phyloP scores from a whole-genome alignment of 2,329 filamentous ascomycete genomes.

The Fusarium buxicola region DNA sequence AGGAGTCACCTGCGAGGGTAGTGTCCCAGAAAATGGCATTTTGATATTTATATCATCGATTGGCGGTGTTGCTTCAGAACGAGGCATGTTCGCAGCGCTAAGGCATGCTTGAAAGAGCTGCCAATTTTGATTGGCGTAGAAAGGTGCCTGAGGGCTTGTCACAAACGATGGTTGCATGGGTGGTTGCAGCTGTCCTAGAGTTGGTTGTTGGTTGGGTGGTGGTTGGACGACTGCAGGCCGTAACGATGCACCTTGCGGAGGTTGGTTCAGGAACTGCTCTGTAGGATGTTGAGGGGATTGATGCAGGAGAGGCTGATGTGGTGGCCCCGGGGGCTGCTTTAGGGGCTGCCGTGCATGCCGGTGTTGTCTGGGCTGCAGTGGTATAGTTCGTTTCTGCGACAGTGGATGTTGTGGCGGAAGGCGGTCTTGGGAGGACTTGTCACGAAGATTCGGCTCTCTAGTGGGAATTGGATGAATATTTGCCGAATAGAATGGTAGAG shows the following conservation, averaged over 20 bases:
- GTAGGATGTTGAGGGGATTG: slow-evolving; percentile 3
- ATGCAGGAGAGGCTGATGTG: neutral
- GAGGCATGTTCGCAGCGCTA: neutral
- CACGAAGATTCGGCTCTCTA: neutral
- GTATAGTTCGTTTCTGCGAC: neutral
- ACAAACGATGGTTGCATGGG: neutral
- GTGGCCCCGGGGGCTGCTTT: neutral
- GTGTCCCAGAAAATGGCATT: slow-evolving; percentile 3
- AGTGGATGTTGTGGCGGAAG: slow-evolving; percentile 3
- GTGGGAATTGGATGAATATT: neutral
- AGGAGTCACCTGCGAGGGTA: slow-evolving; percentile 20
- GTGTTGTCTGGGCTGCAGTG: neutral
- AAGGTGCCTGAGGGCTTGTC: neutral
- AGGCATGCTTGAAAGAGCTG: neutral
- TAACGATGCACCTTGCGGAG: neutral
- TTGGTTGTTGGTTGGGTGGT: neutral
- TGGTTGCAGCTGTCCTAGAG: neutral
- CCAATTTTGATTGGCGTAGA: neutral
- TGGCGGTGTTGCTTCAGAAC: neutral
- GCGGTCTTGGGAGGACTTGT: neutral
- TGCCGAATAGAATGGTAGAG: neutral
- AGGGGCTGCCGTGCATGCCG: neutral
- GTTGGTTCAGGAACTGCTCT: neutral
- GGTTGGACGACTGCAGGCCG: neutral
- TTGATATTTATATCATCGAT: slow-evolving; percentile 7